Conservation (phyloP, 2,329 filamentous ascomycete species). For the Aspergillus jensenii region DNA sequence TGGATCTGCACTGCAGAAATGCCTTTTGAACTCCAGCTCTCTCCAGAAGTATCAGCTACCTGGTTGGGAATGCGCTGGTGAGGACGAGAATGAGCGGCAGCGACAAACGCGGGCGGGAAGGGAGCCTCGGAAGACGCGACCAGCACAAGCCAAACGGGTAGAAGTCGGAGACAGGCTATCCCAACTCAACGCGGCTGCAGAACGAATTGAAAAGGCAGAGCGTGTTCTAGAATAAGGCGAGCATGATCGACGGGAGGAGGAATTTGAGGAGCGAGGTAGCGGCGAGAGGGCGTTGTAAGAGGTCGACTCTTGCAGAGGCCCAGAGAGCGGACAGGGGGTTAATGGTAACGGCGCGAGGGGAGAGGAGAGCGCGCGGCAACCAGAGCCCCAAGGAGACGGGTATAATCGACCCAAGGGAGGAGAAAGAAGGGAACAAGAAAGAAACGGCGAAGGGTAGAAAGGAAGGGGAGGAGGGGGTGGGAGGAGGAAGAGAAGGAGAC, state of each 20-base stretch:
- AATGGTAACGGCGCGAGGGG: conserved; percentile 20
- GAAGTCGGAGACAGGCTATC: conserved; percentile 6
- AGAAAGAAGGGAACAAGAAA: conserved; percentile 14
- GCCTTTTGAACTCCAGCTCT: conserved; percentile 20
- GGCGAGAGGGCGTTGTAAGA: conserved; percentile 22
- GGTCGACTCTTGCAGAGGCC: conserved; percentile 17
- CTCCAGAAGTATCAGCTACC: conserved; percentile 24
- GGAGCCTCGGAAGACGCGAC: conserved; percentile 23
- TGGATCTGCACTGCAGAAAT: conserved; percentile 34
- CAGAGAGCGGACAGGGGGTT: conserved; percentile 26
- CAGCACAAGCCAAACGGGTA: conserved; percentile 16
- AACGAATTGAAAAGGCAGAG: conserved; percentile 22
- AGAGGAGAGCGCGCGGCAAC: conserved; percentile 17
- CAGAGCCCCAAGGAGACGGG: conserved; percentile 19
- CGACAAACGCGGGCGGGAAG: conserved; percentile 25
- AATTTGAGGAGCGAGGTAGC: conserved; percentile 12
- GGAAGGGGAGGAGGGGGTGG: conserved; percentile 3
- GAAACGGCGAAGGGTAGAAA: conserved; percentile 8
- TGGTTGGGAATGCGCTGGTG: conserved; percentile 25
- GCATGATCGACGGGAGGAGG: conserved; percentile 25
- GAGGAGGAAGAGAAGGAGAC: conserved; percentile 5
- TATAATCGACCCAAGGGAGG: conserved; percentile 21
- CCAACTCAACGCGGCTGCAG: conserved; percentile 22
- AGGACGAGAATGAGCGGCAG: conserved; percentile 13
- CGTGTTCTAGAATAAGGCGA: conserved; percentile 16